phyloP scores from a whole-genome alignment of 2,329 filamentous ascomycete genomes.

The Arthrinium phaeospermum region DNA sequence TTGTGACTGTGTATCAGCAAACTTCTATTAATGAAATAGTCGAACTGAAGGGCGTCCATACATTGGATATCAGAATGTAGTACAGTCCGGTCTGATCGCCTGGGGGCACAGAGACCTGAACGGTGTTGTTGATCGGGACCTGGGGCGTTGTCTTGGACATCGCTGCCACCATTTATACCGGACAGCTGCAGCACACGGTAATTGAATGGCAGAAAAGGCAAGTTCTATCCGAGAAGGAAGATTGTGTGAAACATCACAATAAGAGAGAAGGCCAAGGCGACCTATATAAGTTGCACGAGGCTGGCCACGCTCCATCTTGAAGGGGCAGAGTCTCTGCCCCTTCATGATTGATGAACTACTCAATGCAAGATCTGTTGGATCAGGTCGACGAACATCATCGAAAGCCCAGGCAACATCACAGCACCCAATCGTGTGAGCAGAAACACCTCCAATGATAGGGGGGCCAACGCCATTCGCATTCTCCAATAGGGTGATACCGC shows the following conservation, averaged over 20 bases:
- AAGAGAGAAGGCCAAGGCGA: neutral
- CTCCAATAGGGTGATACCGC: slow-evolving; percentile 16
- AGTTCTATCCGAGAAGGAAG: slow-evolving; percentile 29
- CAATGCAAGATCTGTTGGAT: neutral
- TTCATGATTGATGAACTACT: neutral
- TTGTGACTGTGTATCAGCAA: neutral
- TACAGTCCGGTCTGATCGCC: slow-evolving; percentile 44
- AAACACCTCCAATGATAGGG: neutral
- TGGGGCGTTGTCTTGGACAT: slow-evolving; percentile 36
- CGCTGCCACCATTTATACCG: slow-evolving; percentile 36
- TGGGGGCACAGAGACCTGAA: slow-evolving; percentile 39
- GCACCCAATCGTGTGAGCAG: slow-evolving; percentile 1
- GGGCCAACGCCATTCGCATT: neutral
- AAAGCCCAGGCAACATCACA: neutral
- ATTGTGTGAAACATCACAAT: slow-evolving; percentile 32
- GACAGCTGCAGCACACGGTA: slow-evolving; percentile 34
- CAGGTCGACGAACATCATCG: neutral
- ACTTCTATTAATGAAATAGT: neutral
- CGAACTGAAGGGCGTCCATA: slow-evolving; percentile 29
- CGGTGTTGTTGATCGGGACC: slow-evolving; percentile 40
- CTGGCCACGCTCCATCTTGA: neutral
- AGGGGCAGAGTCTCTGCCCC: neutral
- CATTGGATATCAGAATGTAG: slow-evolving; percentile 46
- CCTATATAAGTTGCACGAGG: slow-evolving; percentile 20
- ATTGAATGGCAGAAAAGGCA: slow-evolving; percentile 25